These are phyloP conservation scores for Ascochyta lentis DNA, from an alignment of 2,329 filamentous ascomycete genomes.

Conservation along the genomic window DNA sequence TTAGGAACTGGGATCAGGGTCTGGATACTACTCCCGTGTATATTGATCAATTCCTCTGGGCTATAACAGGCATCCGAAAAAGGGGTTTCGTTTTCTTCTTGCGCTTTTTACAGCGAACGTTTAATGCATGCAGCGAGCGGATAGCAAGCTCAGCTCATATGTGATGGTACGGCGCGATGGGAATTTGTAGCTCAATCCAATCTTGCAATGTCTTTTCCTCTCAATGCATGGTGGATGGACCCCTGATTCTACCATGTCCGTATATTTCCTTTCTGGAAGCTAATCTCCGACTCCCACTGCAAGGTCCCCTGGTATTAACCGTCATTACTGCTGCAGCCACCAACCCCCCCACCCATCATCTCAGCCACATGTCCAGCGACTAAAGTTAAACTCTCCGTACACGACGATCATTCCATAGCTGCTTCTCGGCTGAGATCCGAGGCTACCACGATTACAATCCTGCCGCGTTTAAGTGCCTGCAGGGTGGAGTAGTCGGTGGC, in stretches of 20 bases:
- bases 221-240: neutral
- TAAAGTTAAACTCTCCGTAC: too few relatives aligned
- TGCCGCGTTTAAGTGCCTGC: too few relatives aligned
- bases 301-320: too few relatives aligned
- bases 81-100: slow-evolving; percentile 12
- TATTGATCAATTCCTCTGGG: slow-evolving; percentile 21
- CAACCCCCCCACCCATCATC: too few relatives aligned
- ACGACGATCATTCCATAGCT: too few relatives aligned
- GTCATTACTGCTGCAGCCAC: too few relatives aligned
- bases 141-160: slow-evolving; percentile 11
- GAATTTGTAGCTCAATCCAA: slow-evolving; percentile 23
- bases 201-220: neutral
- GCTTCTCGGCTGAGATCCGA: too few relatives aligned
- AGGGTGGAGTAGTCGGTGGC: too few relatives aligned
- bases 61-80: slow-evolving; percentile 9
- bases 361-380: too few relatives aligned
- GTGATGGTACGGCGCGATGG: slow-evolving; percentile 9
- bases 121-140: slow-evolving; percentile 16
- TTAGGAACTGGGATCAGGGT: slow-evolving; percentile 19
- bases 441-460: too few relatives aligned
- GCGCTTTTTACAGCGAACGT: slow-evolving; percentile 12
- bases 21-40: slow-evolving; percentile 38
- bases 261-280: too few relatives aligned
- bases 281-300: too few relatives aligned
- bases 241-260: neutral